Evolutionary conservation across 2,329 filamentous ascomycete genomes (phyloP).

Genomic region (Cercospora janseana): DNA sequence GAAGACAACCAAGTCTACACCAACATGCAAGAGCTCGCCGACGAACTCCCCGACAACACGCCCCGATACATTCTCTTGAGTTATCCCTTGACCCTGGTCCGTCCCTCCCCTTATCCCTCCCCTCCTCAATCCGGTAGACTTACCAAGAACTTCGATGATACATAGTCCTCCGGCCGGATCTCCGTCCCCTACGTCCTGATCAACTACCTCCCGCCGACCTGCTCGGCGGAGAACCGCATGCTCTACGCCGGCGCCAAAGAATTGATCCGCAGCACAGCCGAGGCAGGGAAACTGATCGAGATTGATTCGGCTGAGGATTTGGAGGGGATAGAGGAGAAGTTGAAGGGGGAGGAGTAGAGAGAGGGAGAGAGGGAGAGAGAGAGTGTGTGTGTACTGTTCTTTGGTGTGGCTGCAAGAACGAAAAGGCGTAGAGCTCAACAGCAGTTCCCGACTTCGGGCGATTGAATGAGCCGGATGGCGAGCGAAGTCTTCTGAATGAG

Average conservation of each 20-base stretch:
- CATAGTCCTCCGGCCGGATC: slow-evolving; percentile 76
- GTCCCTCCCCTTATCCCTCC: slow-evolving; percentile 28
- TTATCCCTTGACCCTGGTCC: slow-evolving; percentile 82
- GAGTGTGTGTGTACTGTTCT: no score
- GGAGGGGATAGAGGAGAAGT: slow-evolving; percentile 71
- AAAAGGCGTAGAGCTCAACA: no score
- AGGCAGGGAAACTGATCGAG: slow-evolving; percentile 85
- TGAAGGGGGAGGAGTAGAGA: slow-evolving; percentile 43
- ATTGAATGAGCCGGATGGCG: no score
- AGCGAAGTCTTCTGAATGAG: no score
- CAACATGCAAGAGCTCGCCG: slow-evolving; percentile 73
- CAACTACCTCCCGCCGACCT: slow-evolving; percentile 91
- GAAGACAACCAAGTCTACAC: slow-evolving; percentile 80
- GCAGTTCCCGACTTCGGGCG: no score
- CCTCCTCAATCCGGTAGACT: background rate
- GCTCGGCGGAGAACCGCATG: slow-evolving; percentile 85
- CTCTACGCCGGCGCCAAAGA: slow-evolving; percentile 95
- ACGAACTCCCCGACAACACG: slow-evolving; percentile 88
- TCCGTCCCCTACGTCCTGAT: slow-evolving; percentile 92
- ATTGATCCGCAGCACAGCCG: slow-evolving; percentile 86
- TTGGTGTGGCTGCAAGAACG: no score
- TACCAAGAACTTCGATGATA: background rate
- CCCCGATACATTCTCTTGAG: slow-evolving; percentile 87
- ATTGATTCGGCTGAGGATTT: slow-evolving; percentile 78
- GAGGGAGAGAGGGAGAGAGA: background rate